Base-by-base conservation (phyloP, 2,329 filamentous ascomycete genomes). In the Diaporthe citriasiana region DNA sequence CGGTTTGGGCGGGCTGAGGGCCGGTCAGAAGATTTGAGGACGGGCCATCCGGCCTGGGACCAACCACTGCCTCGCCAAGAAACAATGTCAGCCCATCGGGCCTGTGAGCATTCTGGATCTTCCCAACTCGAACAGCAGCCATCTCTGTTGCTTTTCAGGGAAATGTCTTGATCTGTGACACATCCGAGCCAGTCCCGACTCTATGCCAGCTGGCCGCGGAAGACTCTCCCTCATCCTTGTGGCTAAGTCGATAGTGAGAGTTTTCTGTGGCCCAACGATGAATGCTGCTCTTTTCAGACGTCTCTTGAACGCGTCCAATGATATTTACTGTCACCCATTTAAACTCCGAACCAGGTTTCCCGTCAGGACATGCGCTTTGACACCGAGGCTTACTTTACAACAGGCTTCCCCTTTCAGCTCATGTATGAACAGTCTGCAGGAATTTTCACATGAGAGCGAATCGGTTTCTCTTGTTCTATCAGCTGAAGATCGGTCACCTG, bases 1-100 rank as follows among this genome's bases (percentile, higher is more conserved):
- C 19, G 15, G 45, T 6, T 19, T n/a, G 45, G 19, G 3, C 19
- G 30, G 30, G 27, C 45, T 51, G 27, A 15, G 30, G 22, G 45
- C 60, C 60, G 25, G 45, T 35, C 22, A 50, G 19, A 25, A 35
- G 30, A 35, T 13, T 27, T 17, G 19, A 35, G 53, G 27, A n/a
- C 38, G 38, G 15, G n/a, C n/a, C 57, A n/a, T 33, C 27, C 42
- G 59, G 22, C 42, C 27, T 47, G 17, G 42, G 19, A 35, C 50
- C 60, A 51, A n/a, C 22, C 45, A 51, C 60, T 66, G 63, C 63
- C 22, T 51, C 45, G 63, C 63, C 63, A 66, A 51, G 63, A 51
- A 12, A 19, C 9, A 27, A 25, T 66, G 30, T 51, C 63, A 27
- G 60, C 60, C 60, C 60, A 66, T 68, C 45, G 30, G 30, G 45